Base-by-base conservation (phyloP, 305 asterid genomes). In the Fraxinus dipetala region DNA sequence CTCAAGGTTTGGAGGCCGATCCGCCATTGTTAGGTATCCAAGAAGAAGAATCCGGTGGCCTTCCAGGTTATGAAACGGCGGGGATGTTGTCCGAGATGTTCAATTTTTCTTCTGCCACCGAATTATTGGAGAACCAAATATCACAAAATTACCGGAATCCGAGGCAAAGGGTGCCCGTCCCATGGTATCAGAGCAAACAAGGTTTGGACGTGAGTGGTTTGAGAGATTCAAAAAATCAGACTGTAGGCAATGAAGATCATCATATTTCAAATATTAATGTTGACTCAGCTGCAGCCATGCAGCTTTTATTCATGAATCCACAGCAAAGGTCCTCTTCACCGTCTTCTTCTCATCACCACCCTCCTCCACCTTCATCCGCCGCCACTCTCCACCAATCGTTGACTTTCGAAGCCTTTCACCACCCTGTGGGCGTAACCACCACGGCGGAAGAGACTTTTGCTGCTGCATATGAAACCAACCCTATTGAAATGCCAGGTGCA, bases 61-160 rank as follows among this genome's bases (percentile, higher is more conserved):
- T 90, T 18, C 97, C 91, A 16, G 95, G 80, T 0, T 95, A 95
- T 81, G 97, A 92, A 82, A 84, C 92, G 0, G 91, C 95, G 0
- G 97, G 97, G 35, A 94, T 94, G 97, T 63, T 93, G 40, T 92
- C 97, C 0, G 98, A 94, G 77, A 96, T 96, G 98, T 96, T 96
- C 86, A 88, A 84, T 84, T 95, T 90, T 77, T 87, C 90, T n/a
- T 45, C 94, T 0, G 92, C 89, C 30, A 86, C 78, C 6, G 95
- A 87, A 14, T 48, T 91, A 40, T 85, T 93, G 0, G 96, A 92
- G 82, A 87, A 76, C 59, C 97, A 91, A 83, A 85, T 91, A 70
- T 81, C 90, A 0, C 93, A 84, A 59, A 89, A 85, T 10, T 92
- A 90, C 81, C 90, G 95, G 31, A 87, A 87, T 61, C 84, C 85